phyloP scores from a whole-genome alignment of 2,329 filamentous ascomycete species.

The Diaporthe sp. region DNA sequence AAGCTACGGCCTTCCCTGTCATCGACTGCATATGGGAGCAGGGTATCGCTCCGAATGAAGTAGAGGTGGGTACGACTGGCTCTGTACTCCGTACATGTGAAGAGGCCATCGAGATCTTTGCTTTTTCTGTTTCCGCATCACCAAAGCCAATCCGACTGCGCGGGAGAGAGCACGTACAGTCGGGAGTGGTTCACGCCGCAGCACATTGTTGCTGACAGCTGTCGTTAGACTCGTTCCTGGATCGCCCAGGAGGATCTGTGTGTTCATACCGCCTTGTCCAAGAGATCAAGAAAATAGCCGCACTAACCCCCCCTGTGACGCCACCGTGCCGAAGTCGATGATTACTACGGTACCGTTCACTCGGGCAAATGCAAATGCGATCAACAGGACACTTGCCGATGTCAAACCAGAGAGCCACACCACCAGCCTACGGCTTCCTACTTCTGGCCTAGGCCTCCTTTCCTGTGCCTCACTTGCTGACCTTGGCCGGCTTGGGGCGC shows the following conservation, averaged over 20 bases:
- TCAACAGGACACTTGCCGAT: slow-evolving; percentile 28
- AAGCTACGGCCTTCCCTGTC: background rate
- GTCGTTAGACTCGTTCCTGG: slow-evolving; percentile 36
- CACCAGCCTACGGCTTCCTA: slow-evolving; percentile 15
- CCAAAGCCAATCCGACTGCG: background rate
- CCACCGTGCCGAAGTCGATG: slow-evolving; percentile 32
- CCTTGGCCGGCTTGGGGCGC: slow-evolving; percentile 18
- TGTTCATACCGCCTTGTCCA: slow-evolving; percentile 30
- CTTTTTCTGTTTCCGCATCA: background rate
- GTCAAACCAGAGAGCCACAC: background rate
- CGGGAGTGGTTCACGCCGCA: slow-evolving; percentile 4
- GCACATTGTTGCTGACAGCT: slow-evolving; percentile 19
- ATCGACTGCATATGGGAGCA: background rate
- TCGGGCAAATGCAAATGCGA: slow-evolving; percentile 23
- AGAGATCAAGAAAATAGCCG: slow-evolving; percentile 3
- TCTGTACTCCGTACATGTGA: background rate
- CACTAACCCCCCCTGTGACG: slow-evolving; percentile 25
- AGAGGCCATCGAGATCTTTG: slow-evolving; percentile 13
- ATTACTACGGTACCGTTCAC: slow-evolving; percentile 14
- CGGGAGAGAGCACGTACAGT: background rate
- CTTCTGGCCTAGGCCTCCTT: slow-evolving; percentile 28
- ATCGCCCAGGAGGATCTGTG: slow-evolving; percentile 31
- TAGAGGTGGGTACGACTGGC: background rate
- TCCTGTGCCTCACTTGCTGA: slow-evolving; percentile 28
- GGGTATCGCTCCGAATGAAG: background rate